A percentile compares a stretch with the other conserved stretches of the same genome.
Conservation (phyloP, 768 basidiomycete species). For the Mrakia frigida region DNA sequence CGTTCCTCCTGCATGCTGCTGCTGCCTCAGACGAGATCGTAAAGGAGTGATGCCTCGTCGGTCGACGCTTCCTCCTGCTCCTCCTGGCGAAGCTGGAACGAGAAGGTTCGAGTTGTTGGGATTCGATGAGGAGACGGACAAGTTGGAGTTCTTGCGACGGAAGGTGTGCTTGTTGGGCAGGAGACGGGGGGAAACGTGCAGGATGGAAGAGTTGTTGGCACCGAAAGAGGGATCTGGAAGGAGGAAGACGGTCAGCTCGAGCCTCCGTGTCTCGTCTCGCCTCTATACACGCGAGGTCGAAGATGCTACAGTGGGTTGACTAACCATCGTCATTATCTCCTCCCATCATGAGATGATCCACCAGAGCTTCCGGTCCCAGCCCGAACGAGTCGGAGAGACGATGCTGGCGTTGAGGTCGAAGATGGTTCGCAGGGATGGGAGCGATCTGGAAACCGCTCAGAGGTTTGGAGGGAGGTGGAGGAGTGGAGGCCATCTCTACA, state of each 20-base stretch:
- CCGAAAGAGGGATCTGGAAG: slow-evolving; percentile 9
- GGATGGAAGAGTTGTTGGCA: slow-evolving; percentile 33
- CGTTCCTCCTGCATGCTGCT: background rate
- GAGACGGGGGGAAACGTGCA: slow-evolving; percentile 26
- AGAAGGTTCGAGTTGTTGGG: slow-evolving; percentile 9
- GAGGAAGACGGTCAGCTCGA: background rate
- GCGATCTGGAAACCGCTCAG: slow-evolving; percentile 12
- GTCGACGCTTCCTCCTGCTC: background rate
- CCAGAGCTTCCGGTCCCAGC: slow-evolving; percentile 28
- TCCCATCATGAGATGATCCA: slow-evolving; percentile 22
- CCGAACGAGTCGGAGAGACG: slow-evolving; percentile 29
- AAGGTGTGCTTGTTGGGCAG: slow-evolving; percentile 2
- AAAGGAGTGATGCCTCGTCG: background rate
- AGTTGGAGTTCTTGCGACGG: background rate
- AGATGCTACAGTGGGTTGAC: background rate
- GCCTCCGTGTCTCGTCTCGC: background rate
- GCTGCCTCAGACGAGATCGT: background rate
- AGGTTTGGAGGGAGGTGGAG: background rate
- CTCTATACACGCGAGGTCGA: too few species aligned
- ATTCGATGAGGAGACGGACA: slow-evolving; percentile 9
- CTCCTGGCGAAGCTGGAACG: background rate
- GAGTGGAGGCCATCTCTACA: slow-evolving; percentile 18
- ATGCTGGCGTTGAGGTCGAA: background rate
- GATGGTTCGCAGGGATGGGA: slow-evolving; percentile 17
- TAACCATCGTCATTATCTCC: slow-evolving; percentile 14